A percentile compares a stretch with the other conserved stretches of the same genome.
phyloP scores from a whole-genome alignment of 2,329 filamentous ascomycete genomes.

The Davidsoniella australis region DNA sequence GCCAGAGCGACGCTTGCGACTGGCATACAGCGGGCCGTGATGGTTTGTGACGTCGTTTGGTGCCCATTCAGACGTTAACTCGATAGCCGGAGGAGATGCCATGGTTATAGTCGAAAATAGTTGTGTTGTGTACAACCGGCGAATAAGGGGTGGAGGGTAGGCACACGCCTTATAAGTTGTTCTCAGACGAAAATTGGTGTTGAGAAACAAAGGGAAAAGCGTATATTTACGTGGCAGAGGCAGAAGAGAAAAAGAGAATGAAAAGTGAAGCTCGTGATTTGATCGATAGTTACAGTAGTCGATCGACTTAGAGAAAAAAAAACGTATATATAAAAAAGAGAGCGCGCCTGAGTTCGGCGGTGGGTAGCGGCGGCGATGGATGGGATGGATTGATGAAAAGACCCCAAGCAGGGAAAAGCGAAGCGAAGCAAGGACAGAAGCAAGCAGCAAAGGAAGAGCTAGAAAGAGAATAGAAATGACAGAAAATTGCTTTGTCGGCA shows the following conservation, averaged over 20 bases:
- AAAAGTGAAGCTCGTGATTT: too few species aligned
- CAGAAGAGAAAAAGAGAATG: too few species aligned
- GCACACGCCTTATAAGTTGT: too few species aligned
- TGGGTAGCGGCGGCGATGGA: background rate
- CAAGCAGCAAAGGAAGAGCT: background rate
- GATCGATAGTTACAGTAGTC: too few species aligned
- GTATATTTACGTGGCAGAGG: background rate
- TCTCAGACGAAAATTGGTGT: too few species aligned
- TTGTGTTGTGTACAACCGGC: background rate
- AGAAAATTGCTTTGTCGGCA: background rate
- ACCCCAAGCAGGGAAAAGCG: constrained; percentile 4
- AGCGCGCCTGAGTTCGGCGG: background rate
- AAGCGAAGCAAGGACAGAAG: constrained; percentile 1
- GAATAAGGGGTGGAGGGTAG: too few species aligned
- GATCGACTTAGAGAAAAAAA: background rate
- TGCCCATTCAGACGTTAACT: constrained; percentile 12
- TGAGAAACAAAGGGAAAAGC: background rate
- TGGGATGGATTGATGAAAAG: background rate
- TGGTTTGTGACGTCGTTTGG: constrained; percentile 12
- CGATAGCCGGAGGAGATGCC: constrained; percentile 6
- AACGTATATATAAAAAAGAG: background rate
- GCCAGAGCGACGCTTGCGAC: constrained; percentile 11
- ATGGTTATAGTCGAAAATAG: background rate
- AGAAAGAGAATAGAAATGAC: background rate
- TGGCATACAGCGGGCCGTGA: constrained; percentile 12